phyloP scores from a whole-genome alignment of 2,329 filamentous ascomycete genomes.

The Diplodia scrobiculata region DNA sequence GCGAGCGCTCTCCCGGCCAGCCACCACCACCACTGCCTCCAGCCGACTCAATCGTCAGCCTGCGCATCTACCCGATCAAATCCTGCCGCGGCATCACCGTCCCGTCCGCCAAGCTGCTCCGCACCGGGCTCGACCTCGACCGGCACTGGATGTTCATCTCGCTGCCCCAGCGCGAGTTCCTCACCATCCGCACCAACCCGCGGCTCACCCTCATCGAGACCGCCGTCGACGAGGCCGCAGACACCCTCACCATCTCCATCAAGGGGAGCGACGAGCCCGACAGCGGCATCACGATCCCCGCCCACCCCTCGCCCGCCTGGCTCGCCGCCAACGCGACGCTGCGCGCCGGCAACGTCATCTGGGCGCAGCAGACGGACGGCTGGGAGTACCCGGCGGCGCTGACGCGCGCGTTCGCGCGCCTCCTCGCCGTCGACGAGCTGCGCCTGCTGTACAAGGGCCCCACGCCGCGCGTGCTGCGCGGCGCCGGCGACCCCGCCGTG shows the following conservation, averaged over 20 bases:
- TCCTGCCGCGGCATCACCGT: constrained; percentile 65
- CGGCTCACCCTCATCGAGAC: constrained; percentile 66
- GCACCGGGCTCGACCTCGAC: constrained; percentile 63
- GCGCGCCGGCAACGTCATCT: constrained; percentile 56
- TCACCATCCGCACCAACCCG: constrained; percentile 64
- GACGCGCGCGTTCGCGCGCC: constrained; percentile 58
- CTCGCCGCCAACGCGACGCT: constrained; percentile 56
- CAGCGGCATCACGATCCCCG: constrained; percentile 55
- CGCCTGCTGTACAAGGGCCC: constrained; percentile 65
- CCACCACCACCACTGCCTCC: constrained; percentile 35
- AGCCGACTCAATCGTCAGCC: constrained; percentile 49
- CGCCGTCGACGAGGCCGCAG: constrained; percentile 47
- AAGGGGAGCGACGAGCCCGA: constrained; percentile 51
- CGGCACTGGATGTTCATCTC: constrained; percentile 68
- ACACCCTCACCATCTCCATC: constrained; percentile 48
- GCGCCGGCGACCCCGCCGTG: constrained; percentile 57
- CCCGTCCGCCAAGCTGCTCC: constrained; percentile 54
- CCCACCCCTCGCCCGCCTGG: constrained; percentile 58
- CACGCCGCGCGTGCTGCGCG: constrained; percentile 56
- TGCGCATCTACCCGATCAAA: constrained; percentile 66
- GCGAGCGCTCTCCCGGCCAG: neutral
- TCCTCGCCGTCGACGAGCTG: constrained; percentile 59
- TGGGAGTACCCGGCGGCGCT: constrained; percentile 57
- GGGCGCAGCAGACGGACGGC: constrained; percentile 61
- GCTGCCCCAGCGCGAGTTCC: constrained; percentile 56